phyloP scores from a whole-genome alignment of 2,329 filamentous ascomycete species.

The Pseudomassariella vexata region DNA sequence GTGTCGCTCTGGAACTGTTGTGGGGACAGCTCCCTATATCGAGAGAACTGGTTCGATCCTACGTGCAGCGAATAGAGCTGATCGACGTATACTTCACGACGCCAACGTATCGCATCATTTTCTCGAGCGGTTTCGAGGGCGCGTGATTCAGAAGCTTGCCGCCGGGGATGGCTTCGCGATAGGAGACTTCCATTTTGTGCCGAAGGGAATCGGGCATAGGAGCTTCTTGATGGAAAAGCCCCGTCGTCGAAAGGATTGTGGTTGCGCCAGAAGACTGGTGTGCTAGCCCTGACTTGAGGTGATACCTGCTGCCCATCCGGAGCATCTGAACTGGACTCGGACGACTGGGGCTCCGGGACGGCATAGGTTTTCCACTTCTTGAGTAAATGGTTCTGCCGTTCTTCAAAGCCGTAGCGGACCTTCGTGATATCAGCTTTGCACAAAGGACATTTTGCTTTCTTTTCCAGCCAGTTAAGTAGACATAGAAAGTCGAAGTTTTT shows the following conservation, averaged over 20 bases:
- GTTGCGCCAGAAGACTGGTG: too few relatives aligned
- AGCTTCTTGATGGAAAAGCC: too few relatives aligned
- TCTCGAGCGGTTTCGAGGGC: constrained; percentile 17
- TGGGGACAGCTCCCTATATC: constrained; percentile 69
- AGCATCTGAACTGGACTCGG: too few relatives aligned
- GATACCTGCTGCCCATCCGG: too few relatives aligned
- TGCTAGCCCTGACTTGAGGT: too few relatives aligned
- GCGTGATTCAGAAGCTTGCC: constrained; percentile 8
- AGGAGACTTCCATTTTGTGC: not conserved
- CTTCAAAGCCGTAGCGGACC: constrained; percentile 60
- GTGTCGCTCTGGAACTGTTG: constrained; percentile 56
- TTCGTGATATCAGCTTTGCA: constrained; percentile 56
- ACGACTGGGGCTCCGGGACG: too few relatives aligned
- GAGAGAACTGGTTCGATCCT: constrained; percentile 72
- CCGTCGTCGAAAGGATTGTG: too few relatives aligned
- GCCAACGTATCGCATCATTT: constrained; percentile 42
- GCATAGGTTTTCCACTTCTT: constrained; percentile 58
- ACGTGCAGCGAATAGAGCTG: constrained; percentile 74
- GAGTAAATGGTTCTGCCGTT: too few relatives aligned
- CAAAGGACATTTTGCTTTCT: constrained; percentile 68
- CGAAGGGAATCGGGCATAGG: too few relatives aligned
- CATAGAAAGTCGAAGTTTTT: constrained; percentile 80
- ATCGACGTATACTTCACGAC: constrained; percentile 67
- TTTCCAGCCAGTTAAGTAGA: constrained; percentile 73
- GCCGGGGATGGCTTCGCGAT: constrained; percentile 8